phyloP scores from a whole-genome alignment of 805 yeast species.

The Millerago galiae region DNA sequence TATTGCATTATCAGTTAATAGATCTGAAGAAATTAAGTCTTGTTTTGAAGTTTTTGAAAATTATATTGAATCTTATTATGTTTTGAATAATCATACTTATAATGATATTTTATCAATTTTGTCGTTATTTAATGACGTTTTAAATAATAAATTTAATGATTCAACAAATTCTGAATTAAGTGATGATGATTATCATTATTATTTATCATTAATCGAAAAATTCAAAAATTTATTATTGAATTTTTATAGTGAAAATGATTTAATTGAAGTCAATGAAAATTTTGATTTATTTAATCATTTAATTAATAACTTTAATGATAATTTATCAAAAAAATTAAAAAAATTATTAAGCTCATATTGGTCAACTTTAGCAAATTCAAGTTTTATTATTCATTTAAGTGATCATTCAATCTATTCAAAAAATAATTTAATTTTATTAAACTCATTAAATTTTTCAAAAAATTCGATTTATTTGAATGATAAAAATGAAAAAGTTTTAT shows the following conservation, averaged over 20 bases:
- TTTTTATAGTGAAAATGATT: slow-evolving; percentile 9
- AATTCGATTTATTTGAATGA: slow-evolving; percentile 14
- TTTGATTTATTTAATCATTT: neutral
- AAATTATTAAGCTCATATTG: slow-evolving; percentile 7
- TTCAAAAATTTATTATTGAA: slow-evolving; percentile 10
- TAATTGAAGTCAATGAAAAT: slow-evolving; percentile 5
- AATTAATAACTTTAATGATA: neutral
- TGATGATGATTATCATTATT: slow-evolving; percentile 12
- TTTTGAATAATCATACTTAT: slow-evolving; percentile 29
- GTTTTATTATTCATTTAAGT: slow-evolving; percentile 8
- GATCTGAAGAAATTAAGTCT: slow-evolving; percentile 22
- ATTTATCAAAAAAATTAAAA: neutral
- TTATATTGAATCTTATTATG: slow-evolving; percentile 32
- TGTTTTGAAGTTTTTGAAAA: slow-evolving; percentile 35
- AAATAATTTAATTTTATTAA: neutral
- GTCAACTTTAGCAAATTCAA: slow-evolving; percentile 12
- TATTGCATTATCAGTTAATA: slow-evolving; percentile 22
- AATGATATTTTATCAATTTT: slow-evolving; percentile 31
- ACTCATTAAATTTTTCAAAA: slow-evolving; percentile 6
- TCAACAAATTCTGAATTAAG: neutral
- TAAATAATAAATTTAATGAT: slow-evolving; percentile 5
- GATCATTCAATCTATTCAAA: slow-evolving; percentile 8
- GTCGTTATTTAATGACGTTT: slow-evolving; percentile 6
- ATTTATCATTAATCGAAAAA: slow-evolving; percentile 1
- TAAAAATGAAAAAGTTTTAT: slow-evolving; percentile 12